Evolutionary conservation across 2,329 filamentous ascomycete genomes (phyloP).

Genomic region (Aspergillus oerlinghausenensis): DNA sequence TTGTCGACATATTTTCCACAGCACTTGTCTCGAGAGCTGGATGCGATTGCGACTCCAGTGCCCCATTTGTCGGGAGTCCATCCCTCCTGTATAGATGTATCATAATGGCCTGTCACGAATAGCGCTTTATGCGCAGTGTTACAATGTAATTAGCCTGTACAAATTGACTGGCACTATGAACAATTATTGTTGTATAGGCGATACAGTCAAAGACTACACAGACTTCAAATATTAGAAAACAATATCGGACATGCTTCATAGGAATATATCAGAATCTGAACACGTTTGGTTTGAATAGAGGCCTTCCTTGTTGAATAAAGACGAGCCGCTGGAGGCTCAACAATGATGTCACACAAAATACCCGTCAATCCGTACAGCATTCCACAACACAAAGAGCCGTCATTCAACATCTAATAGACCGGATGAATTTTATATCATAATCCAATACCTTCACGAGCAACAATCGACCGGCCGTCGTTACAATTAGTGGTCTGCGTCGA

Average conservation of each 20-base stretch:
- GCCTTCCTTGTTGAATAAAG: slow-evolving; percentile 20
- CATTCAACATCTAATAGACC: slow-evolving; percentile 4
- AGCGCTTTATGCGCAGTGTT: neutral
- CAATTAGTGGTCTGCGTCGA: slow-evolving; percentile 52
- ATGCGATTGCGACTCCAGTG: slow-evolving; percentile 91
- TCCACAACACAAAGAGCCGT: slow-evolving; percentile 5
- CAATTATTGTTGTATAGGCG: neutral
- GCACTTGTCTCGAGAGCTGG: slow-evolving; percentile 87
- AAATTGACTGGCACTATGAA: neutral
- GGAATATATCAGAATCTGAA: neutral
- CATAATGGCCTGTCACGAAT: neutral
- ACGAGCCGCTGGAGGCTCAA: slow-evolving; percentile 14
- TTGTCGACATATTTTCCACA: slow-evolving; percentile 94
- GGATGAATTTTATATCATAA: neutral
- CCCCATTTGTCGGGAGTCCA: slow-evolving; percentile 85
- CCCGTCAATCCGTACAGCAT: slow-evolving; percentile 2
- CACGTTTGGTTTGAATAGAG: slow-evolving; percentile 1
- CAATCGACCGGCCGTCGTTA: slow-evolving; percentile 1
- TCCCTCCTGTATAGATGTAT: slow-evolving; percentile 67
- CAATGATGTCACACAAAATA: slow-evolving; percentile 11
- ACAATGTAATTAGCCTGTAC: neutral
- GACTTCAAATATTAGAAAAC: neutral
- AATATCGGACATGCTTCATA: neutral
- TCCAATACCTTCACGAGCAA: neutral
- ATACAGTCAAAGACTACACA: neutral